Percentiles rank a stretch among this genome's conserved stretches.
phyloP scores from a whole-genome alignment of 805 yeast genomes.

The Metschnikowia cerradonensis region DNA sequence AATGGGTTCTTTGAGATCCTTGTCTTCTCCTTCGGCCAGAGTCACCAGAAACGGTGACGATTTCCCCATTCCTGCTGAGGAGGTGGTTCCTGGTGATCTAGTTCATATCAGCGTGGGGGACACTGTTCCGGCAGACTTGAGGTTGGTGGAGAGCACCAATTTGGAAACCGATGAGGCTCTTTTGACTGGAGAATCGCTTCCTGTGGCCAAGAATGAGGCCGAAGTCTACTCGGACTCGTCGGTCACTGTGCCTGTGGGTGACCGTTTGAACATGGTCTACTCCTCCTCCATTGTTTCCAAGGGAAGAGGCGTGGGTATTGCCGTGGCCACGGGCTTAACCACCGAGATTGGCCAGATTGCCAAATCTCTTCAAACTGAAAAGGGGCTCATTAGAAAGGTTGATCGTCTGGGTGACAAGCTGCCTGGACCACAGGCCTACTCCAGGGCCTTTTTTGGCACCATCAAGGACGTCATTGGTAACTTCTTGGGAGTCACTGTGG shows the following conservation, averaged over 20 bases:
- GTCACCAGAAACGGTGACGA: conserved; percentile 60
- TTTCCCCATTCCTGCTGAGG: conserved; percentile 53
- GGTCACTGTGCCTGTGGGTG: conserved; percentile 58
- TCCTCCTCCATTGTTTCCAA: conserved; percentile 67
- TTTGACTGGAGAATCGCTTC: conserved; percentile 63
- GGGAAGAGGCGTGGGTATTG: conserved; percentile 72
- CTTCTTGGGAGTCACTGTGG: conserved; percentile 69
- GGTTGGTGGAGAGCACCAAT: conserved; percentile 54
- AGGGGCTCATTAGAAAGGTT: conserved; percentile 36
- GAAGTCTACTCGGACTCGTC: conserved; percentile 33
- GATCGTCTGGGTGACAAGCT: conserved; percentile 40
- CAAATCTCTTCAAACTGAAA: conserved; percentile 23
- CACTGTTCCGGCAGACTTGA: conserved; percentile 70
- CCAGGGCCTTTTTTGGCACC: conserved; percentile 46
- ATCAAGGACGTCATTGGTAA: conserved; percentile 56
- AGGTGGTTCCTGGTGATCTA: conserved; percentile 72
- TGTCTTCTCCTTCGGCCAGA: conserved; percentile 68
- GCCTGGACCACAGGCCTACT: conserved; percentile 40
- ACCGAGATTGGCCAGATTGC: conserved; percentile 80
- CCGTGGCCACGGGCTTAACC: conserved; percentile 58
- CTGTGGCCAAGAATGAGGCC: conserved; percentile 51
- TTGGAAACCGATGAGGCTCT: conserved; percentile 71
- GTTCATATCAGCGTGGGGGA: conserved; percentile 65
- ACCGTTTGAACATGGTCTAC: conserved; percentile 66
- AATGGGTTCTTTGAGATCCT: conserved; percentile 65